phyloP scores from a whole-genome alignment of 371 early-diverging fungal species.

The Astathelohania contejeani region DNA sequence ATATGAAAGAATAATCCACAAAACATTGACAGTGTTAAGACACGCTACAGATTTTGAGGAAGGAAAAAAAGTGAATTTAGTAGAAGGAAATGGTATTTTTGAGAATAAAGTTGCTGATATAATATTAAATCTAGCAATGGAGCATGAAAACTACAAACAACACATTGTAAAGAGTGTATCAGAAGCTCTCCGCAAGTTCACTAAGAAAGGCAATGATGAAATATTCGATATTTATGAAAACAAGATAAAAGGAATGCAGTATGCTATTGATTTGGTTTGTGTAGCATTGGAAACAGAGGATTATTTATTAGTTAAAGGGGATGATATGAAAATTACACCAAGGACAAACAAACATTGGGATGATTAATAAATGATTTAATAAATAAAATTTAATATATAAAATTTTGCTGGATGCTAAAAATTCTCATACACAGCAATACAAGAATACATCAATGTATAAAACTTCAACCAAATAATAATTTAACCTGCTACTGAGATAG shows the following conservation, averaged over 20 bases:
- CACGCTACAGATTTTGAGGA: constrained; percentile 23
- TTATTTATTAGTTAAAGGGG: constrained; percentile 47
- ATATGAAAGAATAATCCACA: constrained; percentile 29
- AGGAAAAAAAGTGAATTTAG: not conserved
- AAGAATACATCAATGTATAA: too few relatives aligned
- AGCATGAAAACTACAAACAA: constrained; percentile 14
- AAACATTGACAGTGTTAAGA: constrained; percentile 20
- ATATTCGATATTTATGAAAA: constrained; percentile 37
- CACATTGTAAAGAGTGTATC: constrained; percentile 15
- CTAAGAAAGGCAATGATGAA: constrained; percentile 2
- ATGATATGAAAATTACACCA: constrained; percentile 33
- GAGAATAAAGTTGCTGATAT: constrained; percentile 9
- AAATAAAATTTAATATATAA: too few relatives aligned
- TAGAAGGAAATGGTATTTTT: constrained; percentile 11
- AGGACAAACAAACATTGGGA: constrained; percentile 25
- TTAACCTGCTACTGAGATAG: too few relatives aligned
- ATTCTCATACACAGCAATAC: too few relatives aligned
- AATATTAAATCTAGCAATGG: constrained; percentile 4
- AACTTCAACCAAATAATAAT: too few relatives aligned
- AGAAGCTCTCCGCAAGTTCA: constrained; percentile 6
- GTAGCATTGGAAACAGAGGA: constrained; percentile 44
- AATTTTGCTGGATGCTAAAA: too few relatives aligned
- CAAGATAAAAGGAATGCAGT: constrained; percentile 39
- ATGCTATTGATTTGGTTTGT: constrained; percentile 43
- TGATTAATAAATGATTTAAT: constrained; percentile 11